A percentile compares a stretch with the other conserved stretches of the same genome.
phyloP scores from a whole-genome alignment of 305 asterid species.

The Fraxinus baroniana region DNA sequence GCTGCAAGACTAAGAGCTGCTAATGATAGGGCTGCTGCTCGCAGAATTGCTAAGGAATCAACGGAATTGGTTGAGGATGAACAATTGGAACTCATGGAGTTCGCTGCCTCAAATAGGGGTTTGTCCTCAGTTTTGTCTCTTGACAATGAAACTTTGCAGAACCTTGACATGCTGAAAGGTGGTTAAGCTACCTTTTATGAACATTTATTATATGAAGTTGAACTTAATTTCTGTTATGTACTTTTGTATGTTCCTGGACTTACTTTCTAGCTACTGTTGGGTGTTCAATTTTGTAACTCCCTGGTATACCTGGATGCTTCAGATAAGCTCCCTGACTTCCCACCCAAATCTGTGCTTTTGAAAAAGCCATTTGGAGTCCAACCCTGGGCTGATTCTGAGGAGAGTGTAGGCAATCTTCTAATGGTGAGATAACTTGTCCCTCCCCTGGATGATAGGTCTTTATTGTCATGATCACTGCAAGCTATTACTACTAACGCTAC shows the following conservation, averaged over 20 bases:
- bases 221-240: slow-evolving; percentile 1
- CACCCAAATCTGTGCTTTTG: slow-evolving; percentile 58
- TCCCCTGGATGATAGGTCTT: slow-evolving; percentile 17
- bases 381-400: slow-evolving; percentile 87
- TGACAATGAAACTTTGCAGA: slow-evolving; percentile 59
- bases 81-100: slow-evolving; percentile 84
- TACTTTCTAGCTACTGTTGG: slow-evolving; percentile 20
- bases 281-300: slow-evolving; percentile 23
- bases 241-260: slow-evolving; percentile 18
- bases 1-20: slow-evolving; percentile 89
- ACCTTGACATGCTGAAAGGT: slow-evolving; percentile 66
- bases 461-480: not conserved
- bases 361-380: slow-evolving; percentile 63
- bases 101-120: slow-evolving; percentile 64
- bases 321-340: slow-evolving; percentile 77
- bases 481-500: not conserved
- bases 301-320: slow-evolving; percentile 30
- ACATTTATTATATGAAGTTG: not conserved
- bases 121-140: slow-evolving; percentile 67
- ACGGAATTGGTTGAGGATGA: slow-evolving; percentile 79
- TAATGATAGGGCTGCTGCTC: slow-evolving; percentile 77
- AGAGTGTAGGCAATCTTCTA: slow-evolving; percentile 66
- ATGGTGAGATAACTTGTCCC: slow-evolving; percentile 60
- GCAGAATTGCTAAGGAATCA: slow-evolving; percentile 82
- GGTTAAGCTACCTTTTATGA: slow-evolving; percentile 3